phyloP scores from a whole-genome alignment of 1,284 basidiomycete species.

The Lentinula novae-zelandiae region DNA sequence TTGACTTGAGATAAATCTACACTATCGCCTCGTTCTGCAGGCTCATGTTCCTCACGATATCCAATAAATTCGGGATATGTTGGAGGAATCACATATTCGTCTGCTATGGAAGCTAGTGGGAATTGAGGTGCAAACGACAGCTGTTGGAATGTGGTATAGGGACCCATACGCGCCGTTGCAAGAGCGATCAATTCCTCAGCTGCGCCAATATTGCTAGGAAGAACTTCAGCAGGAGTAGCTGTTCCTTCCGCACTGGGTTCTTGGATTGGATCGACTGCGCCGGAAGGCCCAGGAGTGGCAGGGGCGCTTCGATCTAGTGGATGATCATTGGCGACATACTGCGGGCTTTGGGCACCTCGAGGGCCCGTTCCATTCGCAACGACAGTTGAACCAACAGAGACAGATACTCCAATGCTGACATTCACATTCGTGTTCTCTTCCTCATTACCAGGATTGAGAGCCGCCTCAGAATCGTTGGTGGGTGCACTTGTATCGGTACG shows the following conservation, averaged over 20 bases:
- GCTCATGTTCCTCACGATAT: constrained; percentile 61
- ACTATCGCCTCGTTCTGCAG: constrained; percentile 33
- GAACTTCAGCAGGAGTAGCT: constrained; percentile 24
- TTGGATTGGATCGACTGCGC: neutral
- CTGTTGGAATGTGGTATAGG: constrained; percentile 88
- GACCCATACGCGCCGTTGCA: constrained; percentile 65
- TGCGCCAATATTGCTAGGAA: constrained; percentile 27
- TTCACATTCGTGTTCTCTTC: constrained; percentile 61
- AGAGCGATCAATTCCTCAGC: constrained; percentile 68
- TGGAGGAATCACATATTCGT: constrained; percentile 85
- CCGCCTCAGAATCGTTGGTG: constrained; percentile 41
- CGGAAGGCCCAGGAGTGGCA: neutral
- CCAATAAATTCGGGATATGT: constrained; percentile 76
- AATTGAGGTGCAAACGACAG: constrained; percentile 78
- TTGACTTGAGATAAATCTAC: constrained; percentile 58
- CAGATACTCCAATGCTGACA: constrained; percentile 60
- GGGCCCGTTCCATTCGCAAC: constrained; percentile 23
- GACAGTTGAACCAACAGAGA: constrained; percentile 34
- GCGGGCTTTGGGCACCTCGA: constrained; percentile 30
- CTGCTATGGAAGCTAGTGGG: constrained; percentile 79
- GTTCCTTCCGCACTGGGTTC: constrained; percentile 18
- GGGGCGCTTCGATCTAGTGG: constrained; percentile 25
- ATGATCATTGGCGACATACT: constrained; percentile 39
- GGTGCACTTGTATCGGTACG: constrained; percentile 45
- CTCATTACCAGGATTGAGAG: constrained; percentile 20